Conservation (phyloP, 306 rosid species). For the Sindora glabra region DNA sequence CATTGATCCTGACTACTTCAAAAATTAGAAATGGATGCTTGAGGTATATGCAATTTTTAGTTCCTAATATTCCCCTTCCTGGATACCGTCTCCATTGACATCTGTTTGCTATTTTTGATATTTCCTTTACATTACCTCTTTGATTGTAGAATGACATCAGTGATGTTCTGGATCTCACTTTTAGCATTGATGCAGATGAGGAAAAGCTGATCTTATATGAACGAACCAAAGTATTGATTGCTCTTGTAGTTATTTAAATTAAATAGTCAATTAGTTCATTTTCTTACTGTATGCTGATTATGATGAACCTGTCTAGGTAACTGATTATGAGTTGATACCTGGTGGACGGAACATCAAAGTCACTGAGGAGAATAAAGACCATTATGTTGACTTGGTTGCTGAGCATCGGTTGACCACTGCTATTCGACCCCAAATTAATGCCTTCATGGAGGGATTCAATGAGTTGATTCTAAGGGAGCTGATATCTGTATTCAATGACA, state of each 20-base stretch:
- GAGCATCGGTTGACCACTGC: slow-evolving; percentile 95
- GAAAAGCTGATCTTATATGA: slow-evolving; percentile 87
- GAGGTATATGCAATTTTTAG: slow-evolving; percentile 48
- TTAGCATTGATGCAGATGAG: slow-evolving; percentile 97
- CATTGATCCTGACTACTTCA: slow-evolving; percentile 88
- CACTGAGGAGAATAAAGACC: slow-evolving; percentile 91
- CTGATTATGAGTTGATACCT: slow-evolving; percentile 88
- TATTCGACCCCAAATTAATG: slow-evolving; percentile 90
- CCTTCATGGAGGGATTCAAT: slow-evolving; percentile 80
- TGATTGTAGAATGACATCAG: slow-evolving; percentile 69
- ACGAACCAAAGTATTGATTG: slow-evolving; percentile 61
- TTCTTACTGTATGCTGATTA: slow-evolving; percentile 6
- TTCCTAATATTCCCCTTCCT: neutral
- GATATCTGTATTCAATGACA: slow-evolving; percentile 84
- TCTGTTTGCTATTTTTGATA: slow-evolving; percentile 6
- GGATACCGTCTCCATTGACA: neutral
- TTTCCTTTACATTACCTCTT: neutral
- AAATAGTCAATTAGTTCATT: neutral
- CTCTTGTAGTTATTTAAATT: slow-evolving; percentile 8
- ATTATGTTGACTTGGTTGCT: slow-evolving; percentile 81
- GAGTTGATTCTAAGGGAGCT: slow-evolving; percentile 65
- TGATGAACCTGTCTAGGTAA: slow-evolving; percentile 52
- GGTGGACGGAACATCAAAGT: slow-evolving; percentile 94
- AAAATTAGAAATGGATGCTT: slow-evolving; percentile 89
- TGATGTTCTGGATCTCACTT: slow-evolving; percentile 82